A percentile compares a stretch with the other conserved stretches of the same genome.
phyloP scores from a whole-genome alignment of 2,329 filamentous ascomycete species.

The Aspergillus transmontanensis region DNA sequence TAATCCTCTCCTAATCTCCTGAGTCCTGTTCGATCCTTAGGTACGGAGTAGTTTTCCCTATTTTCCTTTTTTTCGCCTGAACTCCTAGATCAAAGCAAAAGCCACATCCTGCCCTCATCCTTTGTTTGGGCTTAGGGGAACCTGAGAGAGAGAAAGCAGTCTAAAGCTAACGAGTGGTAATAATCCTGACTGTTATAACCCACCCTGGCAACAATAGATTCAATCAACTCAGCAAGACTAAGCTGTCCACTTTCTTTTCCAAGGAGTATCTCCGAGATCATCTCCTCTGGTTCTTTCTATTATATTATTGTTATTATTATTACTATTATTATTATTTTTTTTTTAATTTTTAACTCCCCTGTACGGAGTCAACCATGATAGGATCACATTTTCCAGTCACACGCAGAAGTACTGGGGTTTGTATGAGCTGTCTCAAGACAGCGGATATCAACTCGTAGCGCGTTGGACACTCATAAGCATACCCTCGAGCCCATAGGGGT shows the following conservation, averaged over 20 bases:
- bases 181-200: background rate
- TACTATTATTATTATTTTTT: background rate
- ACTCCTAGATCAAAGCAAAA: background rate
- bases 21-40: background rate
- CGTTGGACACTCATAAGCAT: background rate
- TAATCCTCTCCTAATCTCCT: background rate
- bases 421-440: background rate
- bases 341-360: background rate
- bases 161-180: background rate
- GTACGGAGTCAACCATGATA: background rate
- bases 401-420: slow-evolving; percentile 5
- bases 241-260: background rate
- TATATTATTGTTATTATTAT: background rate
- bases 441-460: slow-evolving; percentile 2
- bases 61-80: background rate
- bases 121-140: background rate
- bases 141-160: background rate
- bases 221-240: background rate
- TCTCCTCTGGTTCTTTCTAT: background rate
- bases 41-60: background rate
- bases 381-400: slow-evolving; percentile 15
- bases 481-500: background rate
- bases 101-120: slow-evolving; percentile 1
- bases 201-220: background rate
- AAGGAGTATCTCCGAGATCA: background rate